Evolutionary conservation across 768 basidiomycete species (phyloP).

Genomic region (Hemileccinum rubropunctum): DNA sequence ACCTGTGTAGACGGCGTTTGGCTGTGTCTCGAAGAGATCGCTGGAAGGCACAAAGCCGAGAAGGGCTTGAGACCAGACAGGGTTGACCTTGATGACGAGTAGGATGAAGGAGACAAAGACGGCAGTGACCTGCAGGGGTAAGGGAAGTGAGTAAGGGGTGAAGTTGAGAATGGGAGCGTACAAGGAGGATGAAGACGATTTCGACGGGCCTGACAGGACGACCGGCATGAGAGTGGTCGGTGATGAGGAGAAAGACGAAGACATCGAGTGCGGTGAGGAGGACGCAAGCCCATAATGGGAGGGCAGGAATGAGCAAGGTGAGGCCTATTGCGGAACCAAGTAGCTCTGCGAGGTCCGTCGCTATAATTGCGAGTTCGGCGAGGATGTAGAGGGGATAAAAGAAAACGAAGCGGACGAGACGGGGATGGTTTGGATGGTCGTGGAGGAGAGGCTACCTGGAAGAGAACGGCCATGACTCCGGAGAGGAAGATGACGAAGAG

Average conservation of each 20-base stretch:
- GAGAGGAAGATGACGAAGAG: too few relatives aligned
- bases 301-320: conserved; percentile 46
- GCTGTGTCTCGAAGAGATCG: too few relatives aligned
- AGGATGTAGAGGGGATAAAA: conserved; percentile 46
- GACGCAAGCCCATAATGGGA: conserved; percentile 49
- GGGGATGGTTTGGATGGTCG: conserved; percentile 39
- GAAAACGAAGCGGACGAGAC: conserved; percentile 36
- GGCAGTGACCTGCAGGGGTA: too few relatives aligned
- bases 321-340: conserved; percentile 61
- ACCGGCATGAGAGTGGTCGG: conserved; percentile 31
- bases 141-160: too few relatives aligned
- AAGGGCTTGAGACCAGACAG: too few relatives aligned
- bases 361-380: conserved; percentile 51
- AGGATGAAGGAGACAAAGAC: too few relatives aligned
- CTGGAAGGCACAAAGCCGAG: too few relatives aligned
- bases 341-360: conserved; percentile 59
- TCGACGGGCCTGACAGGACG: conserved; percentile 36
- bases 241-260: conserved; percentile 41
- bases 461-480: too few relatives aligned
- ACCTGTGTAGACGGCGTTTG: conserved; percentile 38
- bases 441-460: too few relatives aligned
- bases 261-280: conserved; percentile 50
- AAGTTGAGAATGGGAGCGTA: too few relatives aligned
- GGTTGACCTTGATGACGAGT: too few relatives aligned
- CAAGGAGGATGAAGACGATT: too few relatives aligned